Conservation (phyloP, 2,329 filamentous ascomycete species). For the Ustilaginoidea virens region DNA sequence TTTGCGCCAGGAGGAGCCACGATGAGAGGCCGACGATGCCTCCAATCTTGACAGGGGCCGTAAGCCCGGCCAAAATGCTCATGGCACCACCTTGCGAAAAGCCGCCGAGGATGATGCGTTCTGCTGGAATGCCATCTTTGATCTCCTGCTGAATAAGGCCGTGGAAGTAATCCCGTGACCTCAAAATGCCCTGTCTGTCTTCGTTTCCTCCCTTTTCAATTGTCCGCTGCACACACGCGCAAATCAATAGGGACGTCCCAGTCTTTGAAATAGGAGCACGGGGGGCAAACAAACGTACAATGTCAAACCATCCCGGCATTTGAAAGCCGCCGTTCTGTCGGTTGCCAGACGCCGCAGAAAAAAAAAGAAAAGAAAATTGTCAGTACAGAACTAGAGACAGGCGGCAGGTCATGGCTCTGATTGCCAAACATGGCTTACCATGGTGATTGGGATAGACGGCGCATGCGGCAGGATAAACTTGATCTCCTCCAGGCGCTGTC, state of each 20-base stretch:
- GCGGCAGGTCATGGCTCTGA: not conserved
- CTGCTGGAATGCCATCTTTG: slow-evolving; percentile 59
- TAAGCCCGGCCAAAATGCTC: slow-evolving; percentile 63
- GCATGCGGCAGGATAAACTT: slow-evolving; percentile 92
- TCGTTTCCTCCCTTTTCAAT: slow-evolving; percentile 25
- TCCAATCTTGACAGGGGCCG: slow-evolving; percentile 53
- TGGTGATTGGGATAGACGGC: slow-evolving; percentile 71
- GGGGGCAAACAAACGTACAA: slow-evolving; percentile 30
- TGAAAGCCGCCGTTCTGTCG: slow-evolving; percentile 54
- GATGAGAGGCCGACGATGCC: slow-evolving; percentile 73
- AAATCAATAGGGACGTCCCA: not conserved
- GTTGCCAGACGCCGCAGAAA: not conserved
- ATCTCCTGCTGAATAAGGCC: slow-evolving; percentile 65
- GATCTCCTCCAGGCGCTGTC: slow-evolving; percentile 71
- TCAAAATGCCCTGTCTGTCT: slow-evolving; percentile 54
- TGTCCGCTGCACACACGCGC: slow-evolving; percentile 11
- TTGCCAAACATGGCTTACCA: slow-evolving; percentile 13
- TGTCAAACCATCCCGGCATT: slow-evolving; percentile 85
- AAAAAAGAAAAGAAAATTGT: too few species aligned
- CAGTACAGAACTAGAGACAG: too few species aligned
- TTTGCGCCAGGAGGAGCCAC: slow-evolving; percentile 53
- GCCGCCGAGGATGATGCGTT: slow-evolving; percentile 69
- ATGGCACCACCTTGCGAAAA: slow-evolving; percentile 80
- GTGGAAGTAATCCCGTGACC: slow-evolving; percentile 52
- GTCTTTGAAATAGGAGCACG: not conserved